A percentile compares a stretch with the other conserved stretches of the same genome.
Evolutionary conservation across 305 asterid genomes (phyloP).

Genomic region (Rubia balearica): DNA sequence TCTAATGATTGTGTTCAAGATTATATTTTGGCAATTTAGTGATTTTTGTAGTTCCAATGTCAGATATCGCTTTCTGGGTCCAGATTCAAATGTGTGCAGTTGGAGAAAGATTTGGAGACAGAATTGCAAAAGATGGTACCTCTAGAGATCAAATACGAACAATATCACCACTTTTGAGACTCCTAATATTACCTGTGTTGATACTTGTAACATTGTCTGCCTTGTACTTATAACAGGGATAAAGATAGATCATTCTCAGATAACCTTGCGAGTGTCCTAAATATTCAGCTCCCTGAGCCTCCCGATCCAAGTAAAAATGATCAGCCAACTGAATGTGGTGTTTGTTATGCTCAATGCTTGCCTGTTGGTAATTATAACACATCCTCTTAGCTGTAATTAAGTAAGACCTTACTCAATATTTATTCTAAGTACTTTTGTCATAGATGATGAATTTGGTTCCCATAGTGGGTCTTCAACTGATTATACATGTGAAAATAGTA

Average conservation of each 20-base stretch:
- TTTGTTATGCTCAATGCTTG: slow-evolving; percentile 75
- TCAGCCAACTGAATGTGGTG: slow-evolving; percentile 71
- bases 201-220: slow-evolving; percentile 1
- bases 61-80: slow-evolving; percentile 79
- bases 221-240: slow-evolving; percentile 33
- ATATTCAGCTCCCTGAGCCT: slow-evolving; percentile 46
- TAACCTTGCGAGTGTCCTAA: slow-evolving; percentile 48
- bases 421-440: slow-evolving; percentile 19
- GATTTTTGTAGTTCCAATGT: slow-evolving; percentile 20
- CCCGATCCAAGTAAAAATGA: slow-evolving; percentile 37
- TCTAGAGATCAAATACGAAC: neutral
- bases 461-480: slow-evolving; percentile 72
- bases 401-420: neutral
- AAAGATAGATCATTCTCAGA: slow-evolving; percentile 46
- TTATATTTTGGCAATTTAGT: slow-evolving; percentile 2
- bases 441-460: slow-evolving; percentile 78
- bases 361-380: slow-evolving; percentile 49
- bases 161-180: neutral
- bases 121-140: slow-evolving; percentile 59
- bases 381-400: neutral
- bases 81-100: slow-evolving; percentile 35
- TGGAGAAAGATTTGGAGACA: slow-evolving; percentile 48
- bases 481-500: slow-evolving; percentile 60
- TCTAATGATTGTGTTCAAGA: slow-evolving; percentile 2
- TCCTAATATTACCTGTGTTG: neutral